These are phyloP conservation scores for Truncatella angustata DNA, from an alignment of 2,329 filamentous ascomycete genomes.

Conservation along the genomic window DNA sequence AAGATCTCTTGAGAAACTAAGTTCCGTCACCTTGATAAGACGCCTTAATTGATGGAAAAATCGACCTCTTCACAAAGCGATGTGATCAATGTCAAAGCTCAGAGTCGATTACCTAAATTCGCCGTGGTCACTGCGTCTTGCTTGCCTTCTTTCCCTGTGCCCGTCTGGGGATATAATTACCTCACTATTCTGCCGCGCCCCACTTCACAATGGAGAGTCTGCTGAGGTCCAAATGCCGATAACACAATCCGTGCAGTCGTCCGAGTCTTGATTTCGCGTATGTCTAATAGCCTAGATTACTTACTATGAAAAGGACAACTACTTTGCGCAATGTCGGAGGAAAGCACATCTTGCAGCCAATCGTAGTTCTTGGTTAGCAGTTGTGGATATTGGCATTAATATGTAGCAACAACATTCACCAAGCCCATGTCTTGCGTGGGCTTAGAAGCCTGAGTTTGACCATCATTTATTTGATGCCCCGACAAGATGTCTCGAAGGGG, in stretches of 20 bases:
- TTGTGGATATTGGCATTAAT: background rate
- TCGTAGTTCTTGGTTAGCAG: background rate
- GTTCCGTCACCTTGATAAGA: too few species aligned
- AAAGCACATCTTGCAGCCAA: background rate
- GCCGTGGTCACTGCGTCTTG: too few species aligned
- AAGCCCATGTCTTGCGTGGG: too few species aligned
- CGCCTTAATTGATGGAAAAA: too few species aligned
- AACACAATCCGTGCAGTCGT: background rate
- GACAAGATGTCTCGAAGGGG: background rate
- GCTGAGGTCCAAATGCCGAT: background rate
- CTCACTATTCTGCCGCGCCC: too few species aligned
- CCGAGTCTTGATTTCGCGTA: background rate
- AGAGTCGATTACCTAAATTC: too few species aligned
- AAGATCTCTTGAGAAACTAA: too few species aligned
- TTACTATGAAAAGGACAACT: background rate
- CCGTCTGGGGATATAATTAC: too few species aligned
- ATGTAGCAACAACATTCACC: too few species aligned
- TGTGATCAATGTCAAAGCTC: too few species aligned
- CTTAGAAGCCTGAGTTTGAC: background rate
- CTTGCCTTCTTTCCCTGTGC: too few species aligned
- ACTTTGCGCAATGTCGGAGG: background rate
- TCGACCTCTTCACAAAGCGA: too few species aligned
- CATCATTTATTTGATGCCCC: background rate
- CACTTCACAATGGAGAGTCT: background rate
- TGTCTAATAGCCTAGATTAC: conserved; percentile 1